phyloP scores from a whole-genome alignment of 176 grass and related monocot species.

The Rhynchospora breviuscula region DNA sequence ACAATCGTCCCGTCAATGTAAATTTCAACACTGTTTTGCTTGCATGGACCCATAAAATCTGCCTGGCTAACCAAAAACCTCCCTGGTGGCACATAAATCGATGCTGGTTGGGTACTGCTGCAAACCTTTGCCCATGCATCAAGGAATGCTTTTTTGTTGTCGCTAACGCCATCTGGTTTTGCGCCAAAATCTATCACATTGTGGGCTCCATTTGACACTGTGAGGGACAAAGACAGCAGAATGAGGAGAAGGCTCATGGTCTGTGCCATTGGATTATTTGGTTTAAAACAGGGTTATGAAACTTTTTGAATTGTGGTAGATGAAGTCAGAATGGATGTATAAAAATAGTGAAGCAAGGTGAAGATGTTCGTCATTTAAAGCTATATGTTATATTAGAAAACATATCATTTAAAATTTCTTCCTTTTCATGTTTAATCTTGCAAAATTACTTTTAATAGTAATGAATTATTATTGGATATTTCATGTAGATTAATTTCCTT shows the following conservation, averaged over 20 bases:
- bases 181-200: conserved; percentile 51
- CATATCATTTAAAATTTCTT: background rate
- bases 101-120: conserved; percentile 26
- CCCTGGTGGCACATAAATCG: conserved; percentile 40
- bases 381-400: background rate
- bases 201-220: conserved; percentile 18
- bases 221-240: background rate
- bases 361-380: background rate
- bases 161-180: conserved; percentile 18
- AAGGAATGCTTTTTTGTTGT: conserved; percentile 35
- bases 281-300: background rate
- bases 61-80: conserved; percentile 39
- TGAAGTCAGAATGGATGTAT: background rate
- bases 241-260: background rate
- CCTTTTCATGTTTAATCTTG: too few relatives aligned
- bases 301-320: too few relatives aligned
- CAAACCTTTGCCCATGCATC: conserved; percentile 42
- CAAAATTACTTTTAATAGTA: background rate
- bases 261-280: background rate
- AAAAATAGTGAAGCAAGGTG: background rate
- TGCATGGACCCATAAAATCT: conserved; percentile 45
- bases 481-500: background rate
- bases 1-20: conserved; percentile 42
- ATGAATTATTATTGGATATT: background rate
- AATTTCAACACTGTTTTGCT: conserved; percentile 26